A percentile compares a stretch with the other conserved stretches of the same genome.
Evolutionary conservation across 1,284 basidiomycete genomes (phyloP).

Genomic region (Omphalotus olearius): DNA sequence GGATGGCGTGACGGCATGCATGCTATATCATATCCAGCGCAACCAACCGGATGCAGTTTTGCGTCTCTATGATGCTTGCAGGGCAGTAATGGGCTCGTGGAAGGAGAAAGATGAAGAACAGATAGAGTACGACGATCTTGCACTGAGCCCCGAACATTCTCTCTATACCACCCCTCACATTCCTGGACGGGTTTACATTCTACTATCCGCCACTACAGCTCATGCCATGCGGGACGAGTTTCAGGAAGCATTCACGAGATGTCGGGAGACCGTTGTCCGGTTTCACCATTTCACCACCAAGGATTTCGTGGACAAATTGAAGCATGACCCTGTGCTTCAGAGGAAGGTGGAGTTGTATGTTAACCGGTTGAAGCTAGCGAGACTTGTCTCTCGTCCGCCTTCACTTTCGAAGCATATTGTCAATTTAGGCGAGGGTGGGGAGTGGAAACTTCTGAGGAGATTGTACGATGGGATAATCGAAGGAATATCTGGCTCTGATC

Average conservation of each 20-base stretch:
- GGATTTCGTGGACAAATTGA: conserved; percentile 34
- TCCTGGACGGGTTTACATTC: conserved; percentile 34
- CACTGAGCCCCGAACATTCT: conserved; percentile 16
- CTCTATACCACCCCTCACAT: conserved; percentile 15
- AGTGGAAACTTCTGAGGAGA: conserved; percentile 31
- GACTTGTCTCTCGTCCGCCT: conserved; percentile 43
- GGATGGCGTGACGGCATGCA: conserved; percentile 44
- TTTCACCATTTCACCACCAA: conserved; percentile 29
- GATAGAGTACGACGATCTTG: conserved; percentile 16
- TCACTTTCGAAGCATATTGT: conserved; percentile 47
- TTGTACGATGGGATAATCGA: conserved; percentile 46
- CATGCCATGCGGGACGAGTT: conserved; percentile 54
- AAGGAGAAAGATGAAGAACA: conserved; percentile 18
- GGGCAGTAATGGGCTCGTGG: conserved; percentile 19
- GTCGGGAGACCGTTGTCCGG: conserved; percentile 32
- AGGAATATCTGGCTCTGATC: conserved; percentile 42
- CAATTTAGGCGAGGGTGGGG: conserved; percentile 33
- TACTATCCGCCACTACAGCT: conserved; percentile 54
- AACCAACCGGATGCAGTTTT: conserved; percentile 39
- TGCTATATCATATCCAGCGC: conserved; percentile 42
- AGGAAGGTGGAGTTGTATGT: conserved; percentile 40
- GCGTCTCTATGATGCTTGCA: conserved; percentile 42
- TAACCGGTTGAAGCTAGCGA: conserved; percentile 43
- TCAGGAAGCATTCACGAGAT: conserved; percentile 42
- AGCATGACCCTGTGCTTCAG: conserved; percentile 27